These are phyloP conservation scores for Calonectria hawksworthii DNA, from an alignment of 2,329 filamentous ascomycete species.

Conservation along the genomic window DNA sequence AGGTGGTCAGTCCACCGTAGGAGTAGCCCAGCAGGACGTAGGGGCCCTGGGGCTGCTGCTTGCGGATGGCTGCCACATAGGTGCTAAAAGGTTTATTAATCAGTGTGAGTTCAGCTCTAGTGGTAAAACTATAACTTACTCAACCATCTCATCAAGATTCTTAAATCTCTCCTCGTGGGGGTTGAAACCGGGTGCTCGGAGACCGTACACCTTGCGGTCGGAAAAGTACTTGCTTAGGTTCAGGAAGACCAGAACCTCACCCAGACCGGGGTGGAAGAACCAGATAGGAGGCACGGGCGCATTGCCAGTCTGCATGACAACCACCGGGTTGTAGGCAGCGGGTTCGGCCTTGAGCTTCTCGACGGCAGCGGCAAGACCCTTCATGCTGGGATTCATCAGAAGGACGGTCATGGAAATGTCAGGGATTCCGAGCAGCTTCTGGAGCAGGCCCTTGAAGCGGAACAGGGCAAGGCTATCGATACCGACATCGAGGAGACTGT, in stretches of 20 bases:
- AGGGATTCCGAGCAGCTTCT: background rate
- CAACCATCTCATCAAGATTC: background rate
- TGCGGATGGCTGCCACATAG: background rate
- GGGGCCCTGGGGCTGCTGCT: background rate
- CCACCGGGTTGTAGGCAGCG: background rate
- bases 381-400: background rate
- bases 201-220: background rate
- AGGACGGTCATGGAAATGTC: background rate
- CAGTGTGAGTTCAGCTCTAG: too few relatives aligned
- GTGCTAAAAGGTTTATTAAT: too few relatives aligned
- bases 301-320: background rate
- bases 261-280: background rate
- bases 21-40: background rate
- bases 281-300: background rate
- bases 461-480: background rate
- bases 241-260: background rate
- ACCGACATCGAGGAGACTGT: background rate
- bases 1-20: background rate
- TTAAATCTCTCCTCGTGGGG: background rate
- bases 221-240: constrained; percentile 5
- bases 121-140: background rate
- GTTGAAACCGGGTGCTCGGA: background rate
- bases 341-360: background rate
- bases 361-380: background rate
- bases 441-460: background rate